Evolutionary conservation across 176 grass and related monocot species (phyloP), one percentile per base, ranked within the genome.

Genomic region (Carex parvula): DNA sequence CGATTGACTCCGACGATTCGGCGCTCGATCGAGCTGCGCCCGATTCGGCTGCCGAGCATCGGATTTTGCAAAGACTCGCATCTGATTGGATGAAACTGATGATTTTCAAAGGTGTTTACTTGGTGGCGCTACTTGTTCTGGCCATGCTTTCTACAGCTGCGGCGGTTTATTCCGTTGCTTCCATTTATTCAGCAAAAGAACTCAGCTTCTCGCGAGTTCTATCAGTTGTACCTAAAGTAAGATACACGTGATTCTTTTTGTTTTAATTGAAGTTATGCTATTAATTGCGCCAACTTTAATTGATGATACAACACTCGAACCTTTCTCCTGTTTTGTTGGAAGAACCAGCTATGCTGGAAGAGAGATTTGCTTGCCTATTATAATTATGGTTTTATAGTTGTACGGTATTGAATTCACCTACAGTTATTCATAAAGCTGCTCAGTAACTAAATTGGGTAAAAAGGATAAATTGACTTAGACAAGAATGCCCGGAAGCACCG

Each of bases 151-250:
- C 93, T 87, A 95, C 93, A 61, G 88, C 93, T 48, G 91, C 91
- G 29, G 88, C 89, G 18, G 93, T 98, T 90, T 98, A 91, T 87
- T 89, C 93, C 67, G 93, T 98, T 77, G 96, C 93, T 1, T 95
- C 93, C 86, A 65, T 95, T 84, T 98, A 98, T 90, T 90, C 96
- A 69, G 86, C 88, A 61, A 94, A 94, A 81, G 89, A 92, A 2
- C 93, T 98, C 81, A 30, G 92, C 85, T 95, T 98, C 92, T 87
- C 93, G 3, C 30, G 87, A 2, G 96, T 98, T 3, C 86, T 98
- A 70, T 87, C 91, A 78, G 96, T 98, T 32, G 96, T 98, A 20
- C 96, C 96, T 0, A 90, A 83, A 63, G 81, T 83, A 68, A 10
- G 60, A 55, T 50, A 44, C 42, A 32, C 13, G 22, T 35, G 21